A percentile compares a stretch with the other conserved stretches of the same genome.
Evolutionary conservation across 305 asterid genomes (phyloP).

Genomic region (Rubia balearica): DNA sequence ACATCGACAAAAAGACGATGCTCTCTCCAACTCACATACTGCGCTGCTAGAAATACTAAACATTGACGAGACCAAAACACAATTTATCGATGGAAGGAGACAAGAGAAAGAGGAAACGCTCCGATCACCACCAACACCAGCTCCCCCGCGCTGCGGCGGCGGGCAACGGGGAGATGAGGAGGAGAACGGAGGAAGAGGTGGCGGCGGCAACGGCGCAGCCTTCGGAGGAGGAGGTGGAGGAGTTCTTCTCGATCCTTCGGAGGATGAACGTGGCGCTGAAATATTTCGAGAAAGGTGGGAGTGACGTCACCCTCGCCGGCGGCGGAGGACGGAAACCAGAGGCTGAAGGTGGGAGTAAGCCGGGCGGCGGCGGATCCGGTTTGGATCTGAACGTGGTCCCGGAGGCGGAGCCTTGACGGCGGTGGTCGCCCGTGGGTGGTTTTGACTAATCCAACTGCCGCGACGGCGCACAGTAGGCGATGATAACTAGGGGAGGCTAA

Average conservation of each 20-base stretch:
- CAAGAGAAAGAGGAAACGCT: slow-evolving; percentile 45
- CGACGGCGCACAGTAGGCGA: slow-evolving; percentile 11
- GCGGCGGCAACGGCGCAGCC: slow-evolving; percentile 31
- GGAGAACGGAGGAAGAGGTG: slow-evolving; percentile 8
- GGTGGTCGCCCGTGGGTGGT: slow-evolving; percentile 4
- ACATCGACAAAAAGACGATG: neutral
- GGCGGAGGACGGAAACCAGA: slow-evolving; percentile 13
- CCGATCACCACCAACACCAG: neutral
- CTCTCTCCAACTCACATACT: neutral
- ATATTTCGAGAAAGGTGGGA: slow-evolving; percentile 38
- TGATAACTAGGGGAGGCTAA: neutral
- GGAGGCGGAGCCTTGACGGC: slow-evolving; percentile 28
- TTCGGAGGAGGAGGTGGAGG: slow-evolving; percentile 68
- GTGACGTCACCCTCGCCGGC: slow-evolving; percentile 11
- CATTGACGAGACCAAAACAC: neutral
- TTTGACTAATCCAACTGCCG: neutral
- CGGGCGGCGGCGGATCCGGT: slow-evolving; percentile 11
- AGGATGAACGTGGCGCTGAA: slow-evolving; percentile 54
- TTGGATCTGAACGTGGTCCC: slow-evolving; percentile 50
- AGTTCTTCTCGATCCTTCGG: slow-evolving; percentile 51
- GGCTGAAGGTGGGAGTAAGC: slow-evolving; percentile 29
- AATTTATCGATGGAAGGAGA: slow-evolving; percentile 20
- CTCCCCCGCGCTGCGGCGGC: slow-evolving; percentile 13
- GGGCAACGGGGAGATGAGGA: slow-evolving; percentile 11
- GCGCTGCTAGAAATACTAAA: slow-evolving; percentile 2